A percentile compares a stretch with the other conserved stretches of the same genome.
Conservation (phyloP, 2,329 filamentous ascomycete species). For the Ophiocordyceps camponoti-rufipedis region DNA sequence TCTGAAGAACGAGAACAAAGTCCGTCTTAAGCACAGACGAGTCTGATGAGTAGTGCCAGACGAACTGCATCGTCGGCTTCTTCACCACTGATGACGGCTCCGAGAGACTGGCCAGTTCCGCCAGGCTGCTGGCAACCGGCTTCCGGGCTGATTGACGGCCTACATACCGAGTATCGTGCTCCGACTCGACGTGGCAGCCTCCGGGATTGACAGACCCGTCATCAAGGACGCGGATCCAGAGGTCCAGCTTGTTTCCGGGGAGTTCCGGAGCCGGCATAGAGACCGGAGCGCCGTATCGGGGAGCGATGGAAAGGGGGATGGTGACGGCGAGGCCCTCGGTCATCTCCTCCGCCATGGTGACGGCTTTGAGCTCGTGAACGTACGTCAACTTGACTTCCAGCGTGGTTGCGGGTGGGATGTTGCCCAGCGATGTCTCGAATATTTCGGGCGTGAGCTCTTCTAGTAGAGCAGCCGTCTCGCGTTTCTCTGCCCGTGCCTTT, state of each 20-base stretch:
- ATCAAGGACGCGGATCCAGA: neutral
- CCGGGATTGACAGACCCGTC: neutral
- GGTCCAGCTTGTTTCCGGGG: neutral
- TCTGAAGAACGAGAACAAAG: neutral
- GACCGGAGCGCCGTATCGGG: neutral
- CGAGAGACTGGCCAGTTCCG: neutral
- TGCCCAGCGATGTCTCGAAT: neutral
- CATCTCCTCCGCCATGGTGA: neutral
- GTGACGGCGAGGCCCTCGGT: neutral
- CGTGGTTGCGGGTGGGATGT: neutral
- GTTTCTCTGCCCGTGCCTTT: neutral
- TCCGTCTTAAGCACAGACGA: neutral
- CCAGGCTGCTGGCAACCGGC: neutral
- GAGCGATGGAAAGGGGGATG: neutral
- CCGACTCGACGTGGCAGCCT: neutral
- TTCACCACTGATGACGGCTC: neutral
- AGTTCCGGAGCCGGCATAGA: neutral
- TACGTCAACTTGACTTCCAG: neutral
- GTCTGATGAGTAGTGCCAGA: neutral
- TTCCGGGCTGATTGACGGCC: neutral
- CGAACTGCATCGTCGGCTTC: neutral
- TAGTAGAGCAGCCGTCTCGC: neutral
- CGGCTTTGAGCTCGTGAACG: neutral
- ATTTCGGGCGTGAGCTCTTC: neutral
- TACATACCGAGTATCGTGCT: neutral